Evolutionary conservation across 108 stramenopile species (phyloP), one percentile per base, ranked within the genome.

Genomic region (Cyclotella cryptica): DNA sequence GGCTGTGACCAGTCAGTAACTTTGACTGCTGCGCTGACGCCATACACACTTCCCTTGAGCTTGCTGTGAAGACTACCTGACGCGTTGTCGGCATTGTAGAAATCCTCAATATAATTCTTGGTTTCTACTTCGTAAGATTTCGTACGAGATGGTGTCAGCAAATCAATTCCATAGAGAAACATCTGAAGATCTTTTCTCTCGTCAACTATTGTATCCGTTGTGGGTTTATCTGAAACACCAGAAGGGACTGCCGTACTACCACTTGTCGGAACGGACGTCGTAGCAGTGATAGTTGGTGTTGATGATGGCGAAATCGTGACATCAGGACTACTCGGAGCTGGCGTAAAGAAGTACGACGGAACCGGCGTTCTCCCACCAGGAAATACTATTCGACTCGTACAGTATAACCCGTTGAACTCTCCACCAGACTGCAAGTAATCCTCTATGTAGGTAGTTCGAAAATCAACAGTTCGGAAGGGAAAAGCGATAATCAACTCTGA

Each of bases 401-500:
- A 77, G 46, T 77, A 77, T 44, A 77, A 19, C 15, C 27, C 57
- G 45, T 51, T 64, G 18, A 77, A 74, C 12, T 29, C 75, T 15
- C 51, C 75, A 14, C 51, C 66, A 4, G 45, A 42, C 47, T 68
- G 64, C 35, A 77, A 28, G 29, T 77, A 68, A 12, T 68, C 49
- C 15, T 42, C 67, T 46, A 75, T 75, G 55, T 82, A 82, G 0
- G 44, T 21, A 55, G 35, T 43, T 58, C 70, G 52, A 35, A 69
- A 75, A 30, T 63, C 64, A n/a, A 71, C 69, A 24, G 81, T 55
- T 14, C 42, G 45, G 51, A 82, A 75, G 0, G 81, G 81, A 52
- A 68, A 66, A 41, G 74, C 57, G 52, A 82, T 71, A 15, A 82
- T 82, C 54, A 47, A 44, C 70, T 57, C 43, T 40, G 41, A 55